A percentile compares a stretch with the other conserved stretches of the same genome.
phyloP scores from a whole-genome alignment of 805 yeast species.

The Huiozyma naganishii region DNA sequence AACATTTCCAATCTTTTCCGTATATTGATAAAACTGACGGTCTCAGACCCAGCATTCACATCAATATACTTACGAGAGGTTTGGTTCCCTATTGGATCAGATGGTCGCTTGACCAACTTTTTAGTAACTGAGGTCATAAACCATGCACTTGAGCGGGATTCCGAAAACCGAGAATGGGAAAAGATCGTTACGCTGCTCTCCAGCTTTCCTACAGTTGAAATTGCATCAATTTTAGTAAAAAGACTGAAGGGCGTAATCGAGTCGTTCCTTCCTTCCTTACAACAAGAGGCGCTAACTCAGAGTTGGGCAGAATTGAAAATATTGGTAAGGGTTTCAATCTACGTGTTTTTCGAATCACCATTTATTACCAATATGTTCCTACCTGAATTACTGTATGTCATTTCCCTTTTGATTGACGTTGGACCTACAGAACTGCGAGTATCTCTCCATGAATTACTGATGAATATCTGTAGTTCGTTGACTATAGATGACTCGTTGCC shows the following conservation, averaged over 20 bases:
- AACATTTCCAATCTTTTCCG: constrained; percentile 51
- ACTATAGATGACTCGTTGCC: constrained; percentile 45
- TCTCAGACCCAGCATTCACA: constrained; percentile 36
- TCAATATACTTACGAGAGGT: constrained; percentile 46
- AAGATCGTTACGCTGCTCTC: constrained; percentile 52
- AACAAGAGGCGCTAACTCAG: constrained; percentile 35
- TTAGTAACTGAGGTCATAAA: constrained; percentile 66
- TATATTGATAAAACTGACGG: constrained; percentile 48
- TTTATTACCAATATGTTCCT: constrained; percentile 50
- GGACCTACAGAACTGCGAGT: constrained; percentile 47
- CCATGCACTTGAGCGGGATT: constrained; percentile 64
- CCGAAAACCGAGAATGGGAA: constrained; percentile 64
- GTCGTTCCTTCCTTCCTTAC: constrained; percentile 35
- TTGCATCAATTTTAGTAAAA: constrained; percentile 53
- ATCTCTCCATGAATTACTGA: constrained; percentile 47
- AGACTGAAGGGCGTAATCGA: constrained; percentile 46
- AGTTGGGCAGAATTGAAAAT: constrained; percentile 65
- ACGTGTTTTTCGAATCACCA: constrained; percentile 60
- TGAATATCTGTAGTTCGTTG: constrained; percentile 62
- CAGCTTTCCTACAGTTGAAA: constrained; percentile 56
- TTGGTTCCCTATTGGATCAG: constrained; percentile 59
- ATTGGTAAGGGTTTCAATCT: constrained; percentile 49
- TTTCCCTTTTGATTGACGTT: constrained; percentile 45
- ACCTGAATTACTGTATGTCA: constrained; percentile 61
- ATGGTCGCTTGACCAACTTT: constrained; percentile 44